Conservation (phyloP, 306 rosid species). For the Crataegus laevigata region DNA sequence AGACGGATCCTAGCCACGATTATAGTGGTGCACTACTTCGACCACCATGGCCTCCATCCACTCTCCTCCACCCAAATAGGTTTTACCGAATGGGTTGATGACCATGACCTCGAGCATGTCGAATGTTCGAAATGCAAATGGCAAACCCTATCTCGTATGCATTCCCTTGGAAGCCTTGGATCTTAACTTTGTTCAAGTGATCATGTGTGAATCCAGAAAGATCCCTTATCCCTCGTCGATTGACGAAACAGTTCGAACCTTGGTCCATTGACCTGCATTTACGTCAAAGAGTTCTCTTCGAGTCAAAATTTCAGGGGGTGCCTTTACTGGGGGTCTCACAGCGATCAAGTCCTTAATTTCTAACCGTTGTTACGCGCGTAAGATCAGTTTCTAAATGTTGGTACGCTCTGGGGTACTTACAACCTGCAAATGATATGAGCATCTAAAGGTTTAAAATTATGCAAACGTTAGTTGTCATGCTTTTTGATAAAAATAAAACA, state of each 20-base stretch:
- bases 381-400: not conserved
- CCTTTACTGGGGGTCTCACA: too few relatives aligned
- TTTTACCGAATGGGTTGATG: too few relatives aligned
- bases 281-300: not conserved
- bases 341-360: too few relatives aligned
- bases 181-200: not conserved
- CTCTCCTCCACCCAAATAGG: too few relatives aligned
- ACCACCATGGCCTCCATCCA: too few relatives aligned
- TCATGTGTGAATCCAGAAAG: not conserved
- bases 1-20: too few relatives aligned
- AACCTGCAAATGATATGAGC: not conserved
- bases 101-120: not conserved
- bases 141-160: not conserved
- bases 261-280: not conserved
- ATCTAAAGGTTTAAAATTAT: not conserved
- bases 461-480: not conserved
- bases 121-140: not conserved
- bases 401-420: not conserved
- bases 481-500: too few relatives aligned
- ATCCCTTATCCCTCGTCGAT: not conserved
- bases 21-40: too few relatives aligned
- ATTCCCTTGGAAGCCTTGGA: not conserved
- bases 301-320: too few relatives aligned
- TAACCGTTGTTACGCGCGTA: not conserved
- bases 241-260: too few relatives aligned